Evolutionary conservation across 108 stramenopile species (phyloP), one percentile per base, ranked within the genome.

Genomic region (Cyclotella kingstonii): DNA sequence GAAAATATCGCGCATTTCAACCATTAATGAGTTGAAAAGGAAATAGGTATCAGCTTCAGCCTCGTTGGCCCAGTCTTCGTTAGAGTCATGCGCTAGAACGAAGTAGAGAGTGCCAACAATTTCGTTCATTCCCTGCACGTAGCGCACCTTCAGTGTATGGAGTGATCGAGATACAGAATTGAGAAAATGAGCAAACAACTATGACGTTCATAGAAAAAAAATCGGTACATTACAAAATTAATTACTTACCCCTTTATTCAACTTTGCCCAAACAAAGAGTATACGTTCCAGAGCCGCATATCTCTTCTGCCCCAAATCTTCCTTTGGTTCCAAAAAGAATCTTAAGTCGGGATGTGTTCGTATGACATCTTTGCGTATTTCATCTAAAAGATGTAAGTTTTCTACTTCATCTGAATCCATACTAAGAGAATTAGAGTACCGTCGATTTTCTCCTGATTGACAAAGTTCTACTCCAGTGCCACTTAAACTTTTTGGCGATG

Each of bases 51-150:
- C 95, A 14, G 88, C 94, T 69, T 97, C 96, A n/a, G 89, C 86
- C 30, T 88, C 59, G 18, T 63, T 55, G 12, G 89, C 81, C 91
- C 91, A 93, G 19, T 78, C 80, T 38, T 80, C 78, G 53, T 81
- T 83, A 27, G 64, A 54, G 52, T 93, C 91, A 38, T 88, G 87
- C 5, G 90, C 93, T n/a, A 96, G 55, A 2, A 96, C 95, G 48
- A 91, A 96, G 71, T 91, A 93, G 0, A 98, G 70, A 7, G 95
- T 94, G 11, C 85, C 95, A 5, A 91, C 85, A 46, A 98, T 86
- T 73, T 98, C 98, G 54, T 98, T 98, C 98, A 98, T 98, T 22
- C 98, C 98, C 66, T 98, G 98, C 23, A 97, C 95, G 55, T 98
- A 98, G 26, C 87, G 80, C 43, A 86, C 82, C 85, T 84, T 34